Percentiles rank a stretch among this genome's conserved stretches.
Conservation (phyloP, 805 yeast genomes). For the Pichia nakasei region DNA sequence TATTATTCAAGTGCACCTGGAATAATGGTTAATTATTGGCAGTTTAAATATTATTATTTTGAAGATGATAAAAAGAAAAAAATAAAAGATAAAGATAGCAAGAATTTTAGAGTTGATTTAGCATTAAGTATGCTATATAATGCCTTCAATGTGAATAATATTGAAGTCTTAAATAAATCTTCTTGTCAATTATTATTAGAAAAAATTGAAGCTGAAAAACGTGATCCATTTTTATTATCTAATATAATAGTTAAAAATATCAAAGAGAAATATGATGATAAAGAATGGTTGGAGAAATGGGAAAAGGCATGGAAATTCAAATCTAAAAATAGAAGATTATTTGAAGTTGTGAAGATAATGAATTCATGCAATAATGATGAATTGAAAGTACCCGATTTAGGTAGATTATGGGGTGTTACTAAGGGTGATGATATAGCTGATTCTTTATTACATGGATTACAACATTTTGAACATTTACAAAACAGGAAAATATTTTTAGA, state of each 20-base stretch:
- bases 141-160: neutral
- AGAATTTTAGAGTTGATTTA: slow-evolving; percentile 8
- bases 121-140: slow-evolving; percentile 3
- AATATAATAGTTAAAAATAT: neutral
- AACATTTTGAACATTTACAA: slow-evolving; percentile 37
- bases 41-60: neutral
- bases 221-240: neutral
- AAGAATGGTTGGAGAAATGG: slow-evolving; percentile 3
- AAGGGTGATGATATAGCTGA: slow-evolving; percentile 65
- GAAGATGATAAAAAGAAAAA: neutral
- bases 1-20: slow-evolving; percentile 6
- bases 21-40: slow-evolving; percentile 27
- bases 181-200: neutral
- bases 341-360: slow-evolving; percentile 19
- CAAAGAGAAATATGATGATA: neutral
- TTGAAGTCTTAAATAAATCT: neutral
- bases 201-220: too few relatives aligned
- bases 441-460: slow-evolving; percentile 51
- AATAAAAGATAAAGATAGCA: slow-evolving; percentile 1
- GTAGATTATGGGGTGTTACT: slow-evolving; percentile 12
- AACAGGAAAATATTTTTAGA: slow-evolving; percentile 7
- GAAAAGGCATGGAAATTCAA: slow-evolving; percentile 9
- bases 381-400: slow-evolving; percentile 3
- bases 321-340: slow-evolving; percentile 18
- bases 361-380: slow-evolving; percentile 14